Evolutionary conservation across 2,329 filamentous ascomycete species (phyloP).

Genomic region (Huntiella abstrusa): DNA sequence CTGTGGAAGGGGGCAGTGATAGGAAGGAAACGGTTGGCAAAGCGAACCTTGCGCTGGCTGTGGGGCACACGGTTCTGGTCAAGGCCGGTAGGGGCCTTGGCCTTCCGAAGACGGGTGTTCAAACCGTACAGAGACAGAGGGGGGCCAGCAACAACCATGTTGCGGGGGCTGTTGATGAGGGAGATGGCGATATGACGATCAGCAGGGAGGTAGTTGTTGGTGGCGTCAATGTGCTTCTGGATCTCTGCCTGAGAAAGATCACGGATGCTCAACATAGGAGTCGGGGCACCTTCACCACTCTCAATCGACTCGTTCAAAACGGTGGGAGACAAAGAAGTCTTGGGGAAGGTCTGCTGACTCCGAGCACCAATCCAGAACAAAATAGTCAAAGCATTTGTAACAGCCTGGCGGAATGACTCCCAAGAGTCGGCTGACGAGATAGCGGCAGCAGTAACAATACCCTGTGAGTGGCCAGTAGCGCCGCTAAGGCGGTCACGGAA

Average conservation of each 20-base stretch:
- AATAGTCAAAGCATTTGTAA: slow-evolving; percentile 67
- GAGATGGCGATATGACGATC: slow-evolving; percentile 92
- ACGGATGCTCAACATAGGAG: slow-evolving; percentile 93
- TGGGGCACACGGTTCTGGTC: slow-evolving; percentile 89
- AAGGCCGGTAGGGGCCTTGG: slow-evolving; percentile 91
- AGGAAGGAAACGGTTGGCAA: slow-evolving; percentile 89
- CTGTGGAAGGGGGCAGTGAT: slow-evolving; percentile 98
- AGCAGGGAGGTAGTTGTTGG: slow-evolving; percentile 84
- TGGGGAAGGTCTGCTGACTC: slow-evolving; percentile 92
- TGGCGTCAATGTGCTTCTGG: slow-evolving; percentile 90
- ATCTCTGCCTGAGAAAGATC: slow-evolving; percentile 77
- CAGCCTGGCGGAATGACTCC: slow-evolving; percentile 73
- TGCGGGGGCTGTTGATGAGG: slow-evolving; percentile 87
- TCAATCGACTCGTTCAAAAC: slow-evolving; percentile 86
- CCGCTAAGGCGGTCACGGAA: slow-evolving; percentile 71
- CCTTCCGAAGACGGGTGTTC: slow-evolving; percentile 84
- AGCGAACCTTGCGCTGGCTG: slow-evolving; percentile 90
- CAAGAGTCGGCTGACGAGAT: slow-evolving; percentile 82
- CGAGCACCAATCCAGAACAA: slow-evolving; percentile 97
- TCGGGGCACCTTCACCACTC: slow-evolving; percentile 84
- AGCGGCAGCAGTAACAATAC: slow-evolving; percentile 79
- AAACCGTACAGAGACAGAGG: slow-evolving; percentile 92
- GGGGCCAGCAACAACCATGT: slow-evolving; percentile 90
- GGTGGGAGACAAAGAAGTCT: slow-evolving; percentile 78
- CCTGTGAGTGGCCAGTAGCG: slow-evolving; percentile 90